Evolutionary conservation across 23 red algal species (phyloP).

Genomic region (Gracilaria vermiculophylla): DNA sequence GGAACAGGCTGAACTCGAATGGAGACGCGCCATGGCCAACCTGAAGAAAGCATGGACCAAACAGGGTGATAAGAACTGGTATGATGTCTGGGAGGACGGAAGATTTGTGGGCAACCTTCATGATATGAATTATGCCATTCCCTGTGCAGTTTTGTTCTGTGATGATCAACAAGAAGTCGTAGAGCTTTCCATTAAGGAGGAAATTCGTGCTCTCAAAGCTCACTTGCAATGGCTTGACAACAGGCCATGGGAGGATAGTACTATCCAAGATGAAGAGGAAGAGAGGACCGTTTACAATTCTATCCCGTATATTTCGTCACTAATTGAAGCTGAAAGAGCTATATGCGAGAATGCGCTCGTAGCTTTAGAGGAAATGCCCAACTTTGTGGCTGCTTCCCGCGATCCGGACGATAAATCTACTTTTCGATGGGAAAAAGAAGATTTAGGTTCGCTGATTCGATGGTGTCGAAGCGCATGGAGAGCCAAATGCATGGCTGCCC

Average conservation of each 20-base stretch:
- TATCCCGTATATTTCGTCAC: conserved; percentile 39
- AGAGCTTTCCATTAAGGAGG: conserved; percentile 12
- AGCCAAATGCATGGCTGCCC: conserved; percentile 48
- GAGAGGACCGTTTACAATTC: conserved; percentile 10
- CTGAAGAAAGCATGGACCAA: conserved; percentile 31
- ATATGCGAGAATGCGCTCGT: conserved; percentile 43
- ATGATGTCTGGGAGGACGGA: conserved; percentile 51
- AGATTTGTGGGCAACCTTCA: conserved; percentile 8
- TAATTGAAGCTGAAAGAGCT: conserved; percentile 26
- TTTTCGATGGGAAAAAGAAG: conserved; percentile 17
- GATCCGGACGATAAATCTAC: conserved; percentile 31
- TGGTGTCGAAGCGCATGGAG: conserved; percentile 58
- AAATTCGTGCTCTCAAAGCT: conserved; percentile 60
- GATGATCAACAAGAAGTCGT: conserved; percentile 37
- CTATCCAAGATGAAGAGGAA: not conserved
- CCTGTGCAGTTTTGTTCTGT: conserved; percentile 19
- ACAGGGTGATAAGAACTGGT: not conserved
- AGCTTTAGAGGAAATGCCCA: conserved; percentile 44
- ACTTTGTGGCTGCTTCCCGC: not conserved
- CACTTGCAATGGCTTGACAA: conserved; percentile 63
- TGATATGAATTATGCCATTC: conserved; percentile 24
- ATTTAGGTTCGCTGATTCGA: conserved; percentile 33
- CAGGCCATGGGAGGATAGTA: conserved; percentile 49
- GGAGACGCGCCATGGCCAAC: conserved; percentile 51
- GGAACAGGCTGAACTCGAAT: conserved; percentile 48